A percentile compares a stretch with the other conserved stretches of the same genome.
Conservation (phyloP, 352 stramenopile genomes). For the Pythium graminicola region DNA sequence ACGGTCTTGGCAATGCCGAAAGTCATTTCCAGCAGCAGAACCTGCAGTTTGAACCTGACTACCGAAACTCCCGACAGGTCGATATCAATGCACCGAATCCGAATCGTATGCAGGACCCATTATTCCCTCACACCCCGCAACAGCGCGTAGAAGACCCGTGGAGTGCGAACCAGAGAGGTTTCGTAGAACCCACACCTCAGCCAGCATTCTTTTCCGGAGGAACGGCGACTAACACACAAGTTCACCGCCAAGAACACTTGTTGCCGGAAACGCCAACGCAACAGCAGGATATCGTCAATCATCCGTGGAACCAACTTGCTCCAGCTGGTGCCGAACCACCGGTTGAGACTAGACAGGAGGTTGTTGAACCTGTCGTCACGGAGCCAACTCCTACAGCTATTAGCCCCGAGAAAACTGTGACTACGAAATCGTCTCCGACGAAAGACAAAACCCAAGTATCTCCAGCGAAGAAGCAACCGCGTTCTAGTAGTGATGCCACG, state of each 20-base stretch:
- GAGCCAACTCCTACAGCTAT: background rate
- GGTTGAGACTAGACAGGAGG: background rate
- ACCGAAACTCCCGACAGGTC: slow-evolving; percentile 34
- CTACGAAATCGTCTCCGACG: slow-evolving; percentile 15
- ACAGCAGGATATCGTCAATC: background rate
- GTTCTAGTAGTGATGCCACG: slow-evolving; percentile 3
- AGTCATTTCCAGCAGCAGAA: slow-evolving; percentile 24
- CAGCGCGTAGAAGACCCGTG: slow-evolving; percentile 15
- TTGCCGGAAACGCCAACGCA: slow-evolving; percentile 5
- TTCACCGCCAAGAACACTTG: slow-evolving; percentile 2
- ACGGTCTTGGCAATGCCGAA: slow-evolving; percentile 4
- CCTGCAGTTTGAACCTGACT: slow-evolving; percentile 47
- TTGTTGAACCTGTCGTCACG: background rate
- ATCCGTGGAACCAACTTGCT: slow-evolving; percentile 15
- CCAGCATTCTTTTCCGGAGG: slow-evolving; percentile 8
- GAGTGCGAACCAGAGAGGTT: slow-evolving; percentile 2
- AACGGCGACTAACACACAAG: background rate
- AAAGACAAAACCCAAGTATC: slow-evolving; percentile 28
- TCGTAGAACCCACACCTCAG: slow-evolving; percentile 1
- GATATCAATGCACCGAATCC: slow-evolving; percentile 8
- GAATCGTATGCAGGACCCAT: slow-evolving; percentile 7
- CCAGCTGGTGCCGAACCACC: background rate
- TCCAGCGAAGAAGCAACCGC: slow-evolving; percentile 29
- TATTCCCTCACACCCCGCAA: slow-evolving; percentile 4
- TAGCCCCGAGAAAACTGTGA: slow-evolving; percentile 17